Evolutionary conservation across 192 early-diverging fungal genomes (phyloP), one percentile per base, ranked within the genome.

Genomic region (Paraglomus occultum): DNA sequence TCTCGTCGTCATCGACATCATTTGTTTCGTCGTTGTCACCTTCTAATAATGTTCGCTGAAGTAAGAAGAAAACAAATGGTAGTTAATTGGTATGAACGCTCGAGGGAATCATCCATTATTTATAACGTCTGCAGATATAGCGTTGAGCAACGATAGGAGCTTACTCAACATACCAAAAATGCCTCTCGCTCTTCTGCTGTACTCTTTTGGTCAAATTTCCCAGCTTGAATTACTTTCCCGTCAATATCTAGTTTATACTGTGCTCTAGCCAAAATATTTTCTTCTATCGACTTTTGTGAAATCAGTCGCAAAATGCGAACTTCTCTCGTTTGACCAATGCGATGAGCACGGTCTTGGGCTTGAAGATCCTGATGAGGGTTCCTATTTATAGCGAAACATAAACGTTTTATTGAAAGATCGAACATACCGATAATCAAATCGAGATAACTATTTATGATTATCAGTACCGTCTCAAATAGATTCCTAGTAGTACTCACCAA

Each of bases 291-390:
- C 44, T 90, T 89, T 18, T 90, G 85, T 1, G 95, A 95, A 52
- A 99, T 89, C 66, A 99, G 72, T 22, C 94, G 89, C 78, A 97
- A 87, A 54, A 99, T 94, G 17, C 92, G 89, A 22, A 99, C 97
- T 82, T 97, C 95, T 69, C 96, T 97, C 23, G 89, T 98, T 79
- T 99, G 97, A 43, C 97, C 97, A 67, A 99, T 99, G 80, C 97
- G 94, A 82, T 99, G 96, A 6, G 97, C 97, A 78, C 97, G 95
- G 85, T 98, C 97, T 80, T 96, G 96, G 5, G 97, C 97, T 82
- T 99, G 97, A 52, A 96, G 84, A 83, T 99, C 97, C 71, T 95
- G 93, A 76, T 96, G 95, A 46, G 97, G 97, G 75, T 98, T 98
- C 88, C 79, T 83, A 7, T 7, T 17, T 14, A 49, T 46, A n/a